Base-by-base conservation (phyloP, 2,329 filamentous ascomycete genomes). In the Ascochyta lentis region DNA sequence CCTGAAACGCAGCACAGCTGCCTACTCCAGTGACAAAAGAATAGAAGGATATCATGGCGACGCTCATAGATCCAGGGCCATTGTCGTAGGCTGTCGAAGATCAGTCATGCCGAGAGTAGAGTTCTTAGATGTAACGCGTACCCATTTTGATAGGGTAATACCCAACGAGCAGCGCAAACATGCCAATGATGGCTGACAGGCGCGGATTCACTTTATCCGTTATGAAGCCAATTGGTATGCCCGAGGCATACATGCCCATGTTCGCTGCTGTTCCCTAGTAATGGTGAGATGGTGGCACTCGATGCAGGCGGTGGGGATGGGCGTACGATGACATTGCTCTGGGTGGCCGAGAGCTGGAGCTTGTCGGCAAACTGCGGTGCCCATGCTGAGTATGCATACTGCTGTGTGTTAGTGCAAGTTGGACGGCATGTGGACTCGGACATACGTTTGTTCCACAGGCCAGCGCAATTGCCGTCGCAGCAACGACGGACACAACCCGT, bases 351-450 rank as follows among this genome's bases (percentile, higher is more conserved):
- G 58, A 98, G 85, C 72, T 89, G 87, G 67, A 99, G 82, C 66
- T 86, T 88, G 69, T 96, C 88, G 45, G 93, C 92, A 72, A 97
- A 97, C 77, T 97, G 93, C 19, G 95, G 95, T 13, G 91, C 92
- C 93, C 95, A 99, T 77, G 94, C 94, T 51, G 92, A 97, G 78
- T 97, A 99, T 72, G 93, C 94, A 85, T 99, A 98, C 92, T 97
- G 71, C 45, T 35, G 47, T 12, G 33, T 46, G 57, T 75, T 55
- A 80, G 70, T 49, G 55, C 46, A 23, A n/a, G 34, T 35, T 15
- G 19, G 12, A 40, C 38, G 42, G 10, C 22, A 31, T 6, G 16
- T n/a, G 27, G 31, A 45, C 8, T 35, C 16, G 31, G 39, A 77
- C 86, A 69, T 78, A 96, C 92, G 76, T 97, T 97, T 60, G 93